These are phyloP conservation scores for Ophiostoma himal-ulmi DNA, from an alignment of 2,329 filamentous ascomycete species.

Conservation along the genomic window DNA sequence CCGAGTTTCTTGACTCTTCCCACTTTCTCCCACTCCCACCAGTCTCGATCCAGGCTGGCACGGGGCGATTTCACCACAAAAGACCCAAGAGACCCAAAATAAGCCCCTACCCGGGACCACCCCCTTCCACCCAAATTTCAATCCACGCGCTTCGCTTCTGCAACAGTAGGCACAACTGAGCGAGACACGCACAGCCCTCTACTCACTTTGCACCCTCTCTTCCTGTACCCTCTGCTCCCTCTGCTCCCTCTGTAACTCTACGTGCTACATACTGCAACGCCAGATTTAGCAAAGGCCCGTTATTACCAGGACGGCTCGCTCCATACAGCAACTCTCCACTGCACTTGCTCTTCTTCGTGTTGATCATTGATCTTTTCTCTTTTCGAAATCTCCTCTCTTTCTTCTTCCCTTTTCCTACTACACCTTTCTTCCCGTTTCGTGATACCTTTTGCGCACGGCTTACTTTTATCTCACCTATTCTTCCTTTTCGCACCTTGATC, in stretches of 20 bases:
- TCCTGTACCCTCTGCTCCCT: not conserved
- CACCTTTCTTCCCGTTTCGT: conserved; percentile 36
- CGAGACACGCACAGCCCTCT: conserved; percentile 32
- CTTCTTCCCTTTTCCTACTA: conserved; percentile 16
- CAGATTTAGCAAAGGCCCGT: conserved; percentile 61
- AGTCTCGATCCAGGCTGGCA: conserved; percentile 42
- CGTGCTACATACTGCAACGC: conserved; percentile 38
- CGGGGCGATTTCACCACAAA: conserved; percentile 42
- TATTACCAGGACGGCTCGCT: conserved; percentile 48
- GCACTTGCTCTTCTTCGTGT: conserved; percentile 15
- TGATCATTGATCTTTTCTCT: conserved; percentile 14
- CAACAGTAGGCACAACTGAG: conserved; percentile 41
- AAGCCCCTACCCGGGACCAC: conserved; percentile 7
- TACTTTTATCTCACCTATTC: not conserved
- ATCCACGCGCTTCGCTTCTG: conserved; percentile 36
- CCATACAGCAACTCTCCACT: conserved; percentile 61
- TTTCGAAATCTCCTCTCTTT: conserved; percentile 16
- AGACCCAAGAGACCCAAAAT: conserved; percentile 6
- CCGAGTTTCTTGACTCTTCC: conserved; percentile 14
- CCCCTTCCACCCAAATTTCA: conserved; percentile 4
- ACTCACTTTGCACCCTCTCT: not conserved
- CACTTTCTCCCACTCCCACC: conserved; percentile 32
- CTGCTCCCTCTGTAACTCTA: not conserved
- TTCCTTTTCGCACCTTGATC: conserved; percentile 9
- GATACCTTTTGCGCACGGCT: conserved; percentile 35